These are phyloP conservation scores for Apiotrichum veenhuisii DNA, from an alignment of 1,284 basidiomycete species.

Conservation along the genomic window DNA sequence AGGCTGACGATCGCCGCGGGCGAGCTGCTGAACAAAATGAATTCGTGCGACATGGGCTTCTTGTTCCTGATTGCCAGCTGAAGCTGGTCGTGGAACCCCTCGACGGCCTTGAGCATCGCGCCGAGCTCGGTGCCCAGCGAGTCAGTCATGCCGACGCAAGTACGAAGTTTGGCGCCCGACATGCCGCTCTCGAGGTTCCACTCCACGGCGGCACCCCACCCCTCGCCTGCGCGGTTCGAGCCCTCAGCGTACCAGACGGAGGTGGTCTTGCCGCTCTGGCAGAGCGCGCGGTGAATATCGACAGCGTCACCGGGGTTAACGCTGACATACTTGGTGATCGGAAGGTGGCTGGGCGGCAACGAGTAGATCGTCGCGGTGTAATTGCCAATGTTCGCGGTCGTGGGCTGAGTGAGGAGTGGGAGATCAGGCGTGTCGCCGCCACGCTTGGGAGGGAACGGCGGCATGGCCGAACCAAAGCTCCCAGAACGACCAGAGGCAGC, in stretches of 20 bases:
- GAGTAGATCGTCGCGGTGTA: conserved; percentile 31
- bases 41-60: conserved; percentile 38
- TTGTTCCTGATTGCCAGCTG: conserved; percentile 34
- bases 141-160: conserved; percentile 35
- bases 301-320: conserved; percentile 40
- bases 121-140: conserved; percentile 45
- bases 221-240: conserved; percentile 45
- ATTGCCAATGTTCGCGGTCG: conserved; percentile 27
- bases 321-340: conserved; percentile 44
- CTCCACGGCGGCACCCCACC: conserved; percentile 47
- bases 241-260: conserved; percentile 48
- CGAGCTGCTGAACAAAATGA: conserved; percentile 46
- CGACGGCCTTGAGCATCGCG: conserved; percentile 44
- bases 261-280: conserved; percentile 20
- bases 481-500: not conserved
- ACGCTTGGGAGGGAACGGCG: not conserved
- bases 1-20: conserved; percentile 45
- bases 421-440: conserved; percentile 17
- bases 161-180: conserved; percentile 44
- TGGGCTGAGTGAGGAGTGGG: conserved; percentile 30
- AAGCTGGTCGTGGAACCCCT: conserved; percentile 43
- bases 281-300: conserved; percentile 40
- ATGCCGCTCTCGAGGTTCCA: conserved; percentile 39
- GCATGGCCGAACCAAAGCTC: not conserved
- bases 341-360: conserved; percentile 40